Percentiles rank a stretch among this genome's conserved stretches.
Conservation (phyloP, 2,329 filamentous ascomycete species). For the Alternaria sp. region DNA sequence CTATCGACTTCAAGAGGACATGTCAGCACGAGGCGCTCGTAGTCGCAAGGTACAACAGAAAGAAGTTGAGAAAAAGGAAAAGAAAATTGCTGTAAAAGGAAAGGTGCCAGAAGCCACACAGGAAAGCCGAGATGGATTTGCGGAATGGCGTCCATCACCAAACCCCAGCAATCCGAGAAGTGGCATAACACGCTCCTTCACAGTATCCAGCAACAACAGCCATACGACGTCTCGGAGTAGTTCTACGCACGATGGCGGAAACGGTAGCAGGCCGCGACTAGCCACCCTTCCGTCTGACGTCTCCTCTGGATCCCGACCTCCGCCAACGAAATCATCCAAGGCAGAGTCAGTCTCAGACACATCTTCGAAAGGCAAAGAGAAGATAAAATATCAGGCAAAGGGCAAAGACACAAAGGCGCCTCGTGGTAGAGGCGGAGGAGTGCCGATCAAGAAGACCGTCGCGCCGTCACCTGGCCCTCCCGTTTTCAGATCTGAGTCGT, state of each 20-base stretch:
- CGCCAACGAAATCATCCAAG: conserved; percentile 27
- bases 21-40: conserved; percentile 50
- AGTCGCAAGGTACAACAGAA: conserved; percentile 50
- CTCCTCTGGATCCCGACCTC: conserved; percentile 23
- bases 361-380: conserved; percentile 41
- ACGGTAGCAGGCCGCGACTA: conserved; percentile 21
- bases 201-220: conserved; percentile 38
- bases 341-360: conserved; percentile 33
- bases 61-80: conserved; percentile 49
- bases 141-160: conserved; percentile 37
- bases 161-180: conserved; percentile 24
- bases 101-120: conserved; percentile 32
- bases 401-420: conserved; percentile 49
- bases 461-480: conserved; percentile 19
- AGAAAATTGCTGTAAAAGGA: conserved; percentile 41
- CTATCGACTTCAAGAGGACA: conserved; percentile 15
- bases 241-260: conserved; percentile 31
- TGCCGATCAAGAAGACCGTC: conserved; percentile 41
- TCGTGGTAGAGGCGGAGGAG: conserved; percentile 48
- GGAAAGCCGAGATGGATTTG: conserved; percentile 35
- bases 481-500: conserved; percentile 33
- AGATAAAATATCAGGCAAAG: conserved; percentile 42
- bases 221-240: conserved; percentile 38
- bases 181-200: conserved; percentile 34
- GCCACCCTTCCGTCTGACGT: conserved; percentile 32